Evolutionary conservation across 148 eudicot genomes (phyloP).

Genomic region (Drosera capensis): DNA sequence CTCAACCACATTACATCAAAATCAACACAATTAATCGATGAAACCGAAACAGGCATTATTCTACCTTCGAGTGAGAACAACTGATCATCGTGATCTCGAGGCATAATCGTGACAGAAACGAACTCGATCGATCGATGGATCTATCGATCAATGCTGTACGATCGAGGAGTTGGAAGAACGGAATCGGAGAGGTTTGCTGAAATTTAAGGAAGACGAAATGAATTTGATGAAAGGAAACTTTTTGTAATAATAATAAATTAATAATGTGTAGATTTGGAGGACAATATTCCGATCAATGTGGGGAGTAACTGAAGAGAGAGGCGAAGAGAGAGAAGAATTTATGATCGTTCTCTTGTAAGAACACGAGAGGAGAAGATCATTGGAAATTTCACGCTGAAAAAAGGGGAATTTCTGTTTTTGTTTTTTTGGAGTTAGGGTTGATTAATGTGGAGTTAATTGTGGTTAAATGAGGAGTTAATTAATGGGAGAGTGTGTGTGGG

Average conservation of each 20-base stretch:
- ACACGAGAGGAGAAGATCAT: neutral
- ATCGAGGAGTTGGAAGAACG: no score
- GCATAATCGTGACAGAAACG: no score
- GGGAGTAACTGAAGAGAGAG: neutral
- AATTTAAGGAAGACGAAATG: neutral
- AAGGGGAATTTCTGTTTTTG: neutral
- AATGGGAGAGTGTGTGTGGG: neutral
- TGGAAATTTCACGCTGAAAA: no score
- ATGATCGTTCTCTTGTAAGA: neutral
- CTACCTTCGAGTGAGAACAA: neutral
- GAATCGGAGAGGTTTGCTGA: no score
- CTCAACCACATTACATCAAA: neutral
- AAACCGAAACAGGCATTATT: neutral
- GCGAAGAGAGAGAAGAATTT: neutral
- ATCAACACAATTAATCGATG: neutral
- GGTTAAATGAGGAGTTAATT: neutral
- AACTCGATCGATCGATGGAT: no score
- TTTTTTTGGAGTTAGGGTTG: neutral
- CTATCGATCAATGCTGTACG: no score
- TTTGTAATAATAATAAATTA: neutral
- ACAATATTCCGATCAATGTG: slow-evolving; percentile 11
- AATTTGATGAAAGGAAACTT: neutral
- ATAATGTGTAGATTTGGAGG: slow-evolving; percentile 1
- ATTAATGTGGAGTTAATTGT: neutral
- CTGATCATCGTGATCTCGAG: no score